Evolutionary conservation across 345 rosid genomes (phyloP).

Genomic region (Sisymbrium altissimum): DNA sequence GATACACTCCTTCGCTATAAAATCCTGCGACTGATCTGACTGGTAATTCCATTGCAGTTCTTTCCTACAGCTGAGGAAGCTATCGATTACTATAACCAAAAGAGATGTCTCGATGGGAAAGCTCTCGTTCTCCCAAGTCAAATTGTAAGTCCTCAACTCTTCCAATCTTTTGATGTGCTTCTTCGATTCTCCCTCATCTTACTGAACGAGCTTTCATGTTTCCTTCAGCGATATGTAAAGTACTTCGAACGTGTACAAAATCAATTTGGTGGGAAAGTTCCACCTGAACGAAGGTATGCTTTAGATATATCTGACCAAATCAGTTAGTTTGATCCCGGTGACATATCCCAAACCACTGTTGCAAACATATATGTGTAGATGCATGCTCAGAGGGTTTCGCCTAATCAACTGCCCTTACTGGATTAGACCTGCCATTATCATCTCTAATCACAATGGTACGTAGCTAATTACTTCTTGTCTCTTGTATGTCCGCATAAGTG

Average conservation of each 20-base stretch:
- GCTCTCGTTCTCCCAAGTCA: slow-evolving; percentile 96
- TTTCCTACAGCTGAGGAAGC: slow-evolving; percentile 88
- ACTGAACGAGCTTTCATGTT: slow-evolving; percentile 16
- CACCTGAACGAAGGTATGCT: slow-evolving; percentile 67
- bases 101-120: slow-evolving; percentile 86
- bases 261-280: slow-evolving; percentile 58
- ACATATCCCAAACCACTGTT: slow-evolving; percentile 3
- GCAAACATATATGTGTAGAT: slow-evolving; percentile 44
- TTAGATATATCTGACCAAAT: slow-evolving; percentile 14
- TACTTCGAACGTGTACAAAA: slow-evolving; percentile 62
- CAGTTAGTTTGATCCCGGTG: slow-evolving; percentile 8
- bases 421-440: slow-evolving; percentile 81
- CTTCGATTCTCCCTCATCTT: not conserved
- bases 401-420: slow-evolving; percentile 89
- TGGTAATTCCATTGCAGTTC: slow-evolving; percentile 51
- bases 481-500: not conserved
- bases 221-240: slow-evolving; percentile 71
- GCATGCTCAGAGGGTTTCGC: slow-evolving; percentile 93
- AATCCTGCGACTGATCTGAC: not conserved
- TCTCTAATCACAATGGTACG: slow-evolving; percentile 79
- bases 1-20: not conserved
- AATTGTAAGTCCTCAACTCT: slow-evolving; percentile 59
- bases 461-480: not conserved
- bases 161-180: slow-evolving; percentile 19
- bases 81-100: slow-evolving; percentile 83